Percentiles rank a stretch among this genome's conserved stretches.
Evolutionary conservation across 345 rosid species (phyloP).

Genomic region (Ceriops tagal): DNA sequence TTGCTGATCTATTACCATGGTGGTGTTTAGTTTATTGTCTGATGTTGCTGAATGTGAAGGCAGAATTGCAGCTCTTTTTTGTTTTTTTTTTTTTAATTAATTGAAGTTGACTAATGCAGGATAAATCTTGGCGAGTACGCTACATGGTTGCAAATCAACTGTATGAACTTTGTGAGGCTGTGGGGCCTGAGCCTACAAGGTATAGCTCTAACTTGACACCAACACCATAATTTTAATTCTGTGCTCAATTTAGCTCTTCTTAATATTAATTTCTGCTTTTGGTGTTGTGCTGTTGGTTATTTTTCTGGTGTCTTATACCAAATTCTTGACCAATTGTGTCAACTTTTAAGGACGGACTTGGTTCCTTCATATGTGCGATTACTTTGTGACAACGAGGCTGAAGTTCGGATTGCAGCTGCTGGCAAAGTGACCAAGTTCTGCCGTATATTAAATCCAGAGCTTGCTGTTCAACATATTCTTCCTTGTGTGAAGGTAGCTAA

Average conservation of each 20-base stretch:
- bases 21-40: not conserved
- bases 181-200: slow-evolving; percentile 93
- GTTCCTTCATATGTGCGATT: slow-evolving; percentile 92
- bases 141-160: slow-evolving; percentile 96
- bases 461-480: slow-evolving; percentile 75
- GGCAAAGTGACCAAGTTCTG: slow-evolving; percentile 95
- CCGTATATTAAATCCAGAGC: slow-evolving; percentile 83
- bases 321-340: not conserved
- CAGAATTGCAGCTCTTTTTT: not conserved
- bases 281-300: not conserved
- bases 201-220: slow-evolving; percentile 23
- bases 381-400: slow-evolving; percentile 97
- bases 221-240: not conserved
- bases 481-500: slow-evolving; percentile 81
- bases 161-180: slow-evolving; percentile 95
- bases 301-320: not conserved
- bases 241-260: slow-evolving; percentile 10
- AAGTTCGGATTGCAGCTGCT: slow-evolving; percentile 98
- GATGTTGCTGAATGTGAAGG: not conserved
- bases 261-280: not conserved
- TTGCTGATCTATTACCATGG: not conserved
- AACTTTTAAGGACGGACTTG: slow-evolving; percentile 55
- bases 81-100: not conserved
- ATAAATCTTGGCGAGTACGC: slow-evolving; percentile 98
- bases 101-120: slow-evolving; percentile 36